phyloP scores from a whole-genome alignment of 2,329 filamentous ascomycete genomes.

The Penicillium sp. region DNA sequence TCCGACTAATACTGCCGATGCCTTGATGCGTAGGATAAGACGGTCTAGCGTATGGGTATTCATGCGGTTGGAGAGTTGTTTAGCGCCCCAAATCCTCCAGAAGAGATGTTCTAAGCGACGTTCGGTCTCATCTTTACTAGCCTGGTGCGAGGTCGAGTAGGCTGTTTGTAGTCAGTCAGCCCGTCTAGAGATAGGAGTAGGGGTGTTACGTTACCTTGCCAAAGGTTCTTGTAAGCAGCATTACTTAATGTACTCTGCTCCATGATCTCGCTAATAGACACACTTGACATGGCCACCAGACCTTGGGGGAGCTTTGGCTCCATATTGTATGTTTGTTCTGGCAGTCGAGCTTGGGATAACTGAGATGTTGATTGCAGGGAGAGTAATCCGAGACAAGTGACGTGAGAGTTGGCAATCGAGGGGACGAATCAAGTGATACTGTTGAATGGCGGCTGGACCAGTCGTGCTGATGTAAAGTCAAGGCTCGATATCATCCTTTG shows the following conservation, averaged over 20 bases:
- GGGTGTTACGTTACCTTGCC: conserved; percentile 37
- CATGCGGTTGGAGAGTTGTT: conserved; percentile 30
- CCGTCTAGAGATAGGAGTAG: neutral
- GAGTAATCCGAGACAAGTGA: neutral
- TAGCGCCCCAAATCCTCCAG: conserved; percentile 45
- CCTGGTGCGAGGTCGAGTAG: conserved; percentile 40
- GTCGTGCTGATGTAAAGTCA: neutral
- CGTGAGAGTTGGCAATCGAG: neutral
- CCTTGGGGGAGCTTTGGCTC: conserved; percentile 34
- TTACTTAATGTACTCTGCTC: conserved; percentile 32
- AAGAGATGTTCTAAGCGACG: conserved; percentile 45
- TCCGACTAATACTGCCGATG: conserved; percentile 17
- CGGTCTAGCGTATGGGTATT: conserved; percentile 34
- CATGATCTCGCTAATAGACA: conserved; percentile 31
- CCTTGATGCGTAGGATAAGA: conserved; percentile 40
- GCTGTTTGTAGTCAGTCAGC: conserved; percentile 25
- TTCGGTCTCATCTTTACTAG: conserved; percentile 35
- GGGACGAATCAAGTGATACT: neutral
- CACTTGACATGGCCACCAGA: conserved; percentile 35
- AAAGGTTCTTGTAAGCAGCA: conserved; percentile 39
- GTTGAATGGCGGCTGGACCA: neutral
- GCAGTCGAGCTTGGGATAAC: neutral
- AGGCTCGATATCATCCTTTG: conserved; percentile 2
- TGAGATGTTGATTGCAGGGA: neutral
- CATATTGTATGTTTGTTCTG: conserved; percentile 21